Evolutionary conservation across 306 rosid genomes (phyloP), one percentile per base, ranked within the genome.

Genomic region (Quercus variabilis): DNA sequence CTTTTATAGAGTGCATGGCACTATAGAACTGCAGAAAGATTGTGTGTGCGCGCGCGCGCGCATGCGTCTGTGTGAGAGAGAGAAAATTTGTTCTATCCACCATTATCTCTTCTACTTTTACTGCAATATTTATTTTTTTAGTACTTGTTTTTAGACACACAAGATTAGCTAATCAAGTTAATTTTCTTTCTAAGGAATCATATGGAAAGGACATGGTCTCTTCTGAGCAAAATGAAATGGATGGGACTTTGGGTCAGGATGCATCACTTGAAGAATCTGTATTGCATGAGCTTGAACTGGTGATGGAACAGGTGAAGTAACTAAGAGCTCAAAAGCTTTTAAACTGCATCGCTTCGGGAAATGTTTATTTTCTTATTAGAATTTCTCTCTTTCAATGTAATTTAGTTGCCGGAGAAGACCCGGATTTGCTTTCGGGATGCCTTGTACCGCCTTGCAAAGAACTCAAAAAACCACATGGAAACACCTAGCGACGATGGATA

Each of bases 351-450:
- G 1, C 33, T 60, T 31, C 46, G 28, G 38, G 58, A 43, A 51
- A 38, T 2, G 23, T 10, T 62, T 74, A 35, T 68, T 49, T 60
- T 38, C 77, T 84, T 41, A 78, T 80, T 65, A 76, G 15, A 79
- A 51, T n/a, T 79, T 55, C 41, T 58, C 30, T 77, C 55, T 69
- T 71, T 33, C 18, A 11, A 65, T 14, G 49, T 81, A 18, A 62
- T 43, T 49, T 81, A 93, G 97, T 81, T 91, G 73, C 76, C 82
- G 14, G 89, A 84, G 71, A 89, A 84, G 71, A 89, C 94, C 55
- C 90, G 96, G 10, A 79, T 91, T 28, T 78, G 89, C 83, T 85
- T 91, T 79, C 96, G 96, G 17, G 96, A 93, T 78, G 84, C 97
- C 74, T 80, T 93, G 14, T 91, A 85, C 85, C 97, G 97, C 59